These are phyloP conservation scores for Posidonia oceanica DNA, from an alignment of 116 monocot genomes.

Conservation along the genomic window DNA sequence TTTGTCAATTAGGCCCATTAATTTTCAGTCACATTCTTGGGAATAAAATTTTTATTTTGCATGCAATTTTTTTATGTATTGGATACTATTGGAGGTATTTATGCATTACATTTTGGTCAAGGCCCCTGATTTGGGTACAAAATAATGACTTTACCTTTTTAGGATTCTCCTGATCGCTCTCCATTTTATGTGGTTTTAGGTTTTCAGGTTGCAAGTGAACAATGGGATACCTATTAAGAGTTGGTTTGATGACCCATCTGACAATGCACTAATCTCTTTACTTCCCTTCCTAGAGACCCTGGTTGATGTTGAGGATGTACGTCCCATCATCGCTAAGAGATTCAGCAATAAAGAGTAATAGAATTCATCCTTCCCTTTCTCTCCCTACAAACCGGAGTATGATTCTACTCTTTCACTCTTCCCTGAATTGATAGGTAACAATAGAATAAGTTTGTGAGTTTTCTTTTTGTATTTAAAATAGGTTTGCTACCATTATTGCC, in stretches of 20 bases:
- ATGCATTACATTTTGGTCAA: no score
- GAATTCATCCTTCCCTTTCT: neutral
- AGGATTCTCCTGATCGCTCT: neutral
- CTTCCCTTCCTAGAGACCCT: constrained; percentile 24
- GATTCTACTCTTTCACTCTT: constrained; percentile 8
- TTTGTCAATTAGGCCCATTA: no score
- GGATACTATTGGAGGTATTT: no score
- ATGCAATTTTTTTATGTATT: no score
- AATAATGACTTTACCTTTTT: neutral
- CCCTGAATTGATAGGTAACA: constrained; percentile 2
- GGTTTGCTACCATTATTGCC: neutral
- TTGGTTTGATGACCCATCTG: constrained; percentile 27
- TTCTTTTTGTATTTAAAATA: neutral
- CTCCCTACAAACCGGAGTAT: neutral
- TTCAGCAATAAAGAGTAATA: constrained; percentile 19
- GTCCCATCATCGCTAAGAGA: constrained; percentile 20
- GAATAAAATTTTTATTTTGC: no score
- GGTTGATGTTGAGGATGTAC: constrained; percentile 22
- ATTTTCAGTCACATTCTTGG: no score
- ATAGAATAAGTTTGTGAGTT: neutral
- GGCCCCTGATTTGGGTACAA: neutral
- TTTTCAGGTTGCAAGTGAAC: constrained; percentile 27
- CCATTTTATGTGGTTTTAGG: constrained; percentile 9
- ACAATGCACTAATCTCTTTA: constrained; percentile 21
- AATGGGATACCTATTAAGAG: constrained; percentile 31